Conservation (phyloP, 495 filamentous ascomycete species). For the Lophiostoma macrostomum region DNA sequence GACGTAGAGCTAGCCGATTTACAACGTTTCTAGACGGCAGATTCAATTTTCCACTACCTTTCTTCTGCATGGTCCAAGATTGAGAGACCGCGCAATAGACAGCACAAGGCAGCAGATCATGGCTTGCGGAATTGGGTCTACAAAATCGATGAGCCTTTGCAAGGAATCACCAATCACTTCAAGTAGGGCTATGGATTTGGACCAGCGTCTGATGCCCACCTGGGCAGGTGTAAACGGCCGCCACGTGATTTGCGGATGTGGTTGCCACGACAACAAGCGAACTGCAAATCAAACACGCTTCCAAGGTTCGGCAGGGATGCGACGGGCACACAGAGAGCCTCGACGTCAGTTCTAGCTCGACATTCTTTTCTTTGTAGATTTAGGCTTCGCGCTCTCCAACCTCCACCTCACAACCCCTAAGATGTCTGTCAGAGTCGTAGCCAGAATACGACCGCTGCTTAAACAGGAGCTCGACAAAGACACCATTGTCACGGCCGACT, state of each 20-base stretch:
- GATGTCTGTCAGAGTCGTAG: slow-evolving; percentile 81
- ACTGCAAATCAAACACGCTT: background rate
- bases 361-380: slow-evolving; percentile 21
- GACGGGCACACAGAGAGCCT: background rate
- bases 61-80: too few relatives aligned
- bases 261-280: slow-evolving; percentile 12
- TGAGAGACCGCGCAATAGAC: too few relatives aligned
- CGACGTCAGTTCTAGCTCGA: background rate
- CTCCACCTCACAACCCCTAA: background rate
- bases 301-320: background rate
- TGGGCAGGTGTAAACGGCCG: too few relatives aligned
- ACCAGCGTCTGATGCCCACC: too few relatives aligned
- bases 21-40: too few relatives aligned
- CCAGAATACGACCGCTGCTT: slow-evolving; percentile 82
- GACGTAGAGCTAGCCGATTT: too few relatives aligned
- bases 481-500: slow-evolving; percentile 66
- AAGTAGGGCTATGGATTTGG: too few relatives aligned
- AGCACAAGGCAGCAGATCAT: too few relatives aligned
- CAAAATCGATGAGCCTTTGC: too few relatives aligned
- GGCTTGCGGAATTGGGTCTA: too few relatives aligned
- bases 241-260: background rate
- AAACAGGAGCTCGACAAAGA: slow-evolving; percentile 79
- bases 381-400: background rate
- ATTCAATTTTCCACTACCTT: too few relatives aligned
- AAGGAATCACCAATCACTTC: too few relatives aligned